Percentiles rank a stretch among this genome's conserved stretches.
Conservation (phyloP, 2,329 filamentous ascomycete species). For the Clonostachys sp. region DNA sequence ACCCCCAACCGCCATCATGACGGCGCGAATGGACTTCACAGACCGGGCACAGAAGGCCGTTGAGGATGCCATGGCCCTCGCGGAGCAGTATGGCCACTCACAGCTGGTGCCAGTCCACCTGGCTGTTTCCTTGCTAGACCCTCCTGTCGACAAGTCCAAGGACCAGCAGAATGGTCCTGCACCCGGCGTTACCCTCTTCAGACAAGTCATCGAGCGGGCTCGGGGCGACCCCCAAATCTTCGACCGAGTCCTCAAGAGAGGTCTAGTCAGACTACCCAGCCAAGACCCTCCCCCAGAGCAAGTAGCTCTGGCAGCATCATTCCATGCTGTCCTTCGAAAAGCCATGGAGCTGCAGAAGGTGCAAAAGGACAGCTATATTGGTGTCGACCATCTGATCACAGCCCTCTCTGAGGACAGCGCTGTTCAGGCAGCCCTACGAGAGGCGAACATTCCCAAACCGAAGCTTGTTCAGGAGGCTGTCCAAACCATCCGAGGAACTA, state of each 20-base stretch:
- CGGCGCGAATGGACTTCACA: conserved; percentile 83
- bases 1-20: conserved; percentile 46
- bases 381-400: conserved; percentile 90
- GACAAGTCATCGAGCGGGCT: conserved; percentile 89
- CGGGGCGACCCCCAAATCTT: conserved; percentile 89
- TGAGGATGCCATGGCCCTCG: conserved; percentile 80
- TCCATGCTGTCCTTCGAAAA: conserved; percentile 76
- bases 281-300: conserved; percentile 93
- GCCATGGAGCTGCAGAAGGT: conserved; percentile 90
- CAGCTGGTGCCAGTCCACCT: conserved; percentile 90
- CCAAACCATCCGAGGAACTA: conserved; percentile 85
- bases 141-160: conserved; percentile 70
- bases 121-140: conserved; percentile 75
- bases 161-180: conserved; percentile 76
- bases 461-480: conserved; percentile 92
- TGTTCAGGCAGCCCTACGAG: conserved; percentile 71
- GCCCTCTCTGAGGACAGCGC: conserved; percentile 74
- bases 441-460: conserved; percentile 85
- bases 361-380: conserved; percentile 95
- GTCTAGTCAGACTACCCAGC: conserved; percentile 82
- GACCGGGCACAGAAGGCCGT: conserved; percentile 88
- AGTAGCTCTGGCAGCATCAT: conserved; percentile 75
- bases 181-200: conserved; percentile 72
- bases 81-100: conserved; percentile 85
- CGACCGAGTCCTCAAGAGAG: conserved; percentile 87